Evolutionary conservation across 192 early-diverging fungal species (phyloP).

Genomic region (Gryganskiella cystojenkinii): DNA sequence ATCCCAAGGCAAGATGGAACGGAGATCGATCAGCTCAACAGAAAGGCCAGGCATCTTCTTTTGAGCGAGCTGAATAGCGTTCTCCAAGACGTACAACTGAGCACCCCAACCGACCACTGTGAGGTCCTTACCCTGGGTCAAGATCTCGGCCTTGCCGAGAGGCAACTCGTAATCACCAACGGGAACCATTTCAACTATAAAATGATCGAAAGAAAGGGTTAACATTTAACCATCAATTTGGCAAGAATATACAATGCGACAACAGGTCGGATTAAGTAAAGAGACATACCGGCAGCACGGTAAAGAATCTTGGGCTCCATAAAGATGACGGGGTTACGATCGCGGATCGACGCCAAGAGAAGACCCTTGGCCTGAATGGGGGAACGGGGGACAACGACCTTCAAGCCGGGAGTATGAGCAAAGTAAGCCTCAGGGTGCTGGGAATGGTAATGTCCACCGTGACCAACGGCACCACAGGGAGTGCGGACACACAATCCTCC

Average conservation of each 20-base stretch:
- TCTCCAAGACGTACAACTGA: slow-evolving; percentile 94
- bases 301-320: slow-evolving; percentile 98
- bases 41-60: slow-evolving; percentile 85
- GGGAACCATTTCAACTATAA: slow-evolving; percentile 90
- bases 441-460: slow-evolving; percentile 97
- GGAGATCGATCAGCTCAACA: slow-evolving; percentile 93
- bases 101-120: slow-evolving; percentile 94
- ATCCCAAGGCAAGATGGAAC: slow-evolving; percentile 93
- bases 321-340: slow-evolving; percentile 94
- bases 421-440: slow-evolving; percentile 96
- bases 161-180: slow-evolving; percentile 92
- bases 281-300: slow-evolving; percentile 77
- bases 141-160: slow-evolving; percentile 90
- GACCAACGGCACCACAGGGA: slow-evolving; percentile 94
- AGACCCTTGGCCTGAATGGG: slow-evolving; percentile 97
- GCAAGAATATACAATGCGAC: too few species aligned
- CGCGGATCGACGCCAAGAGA: slow-evolving; percentile 88
- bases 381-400: slow-evolving; percentile 90
- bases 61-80: slow-evolving; percentile 88
- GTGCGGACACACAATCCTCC: slow-evolving; percentile 92
- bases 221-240: slow-evolving; percentile 4
- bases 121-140: slow-evolving; percentile 86
- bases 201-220: neutral
- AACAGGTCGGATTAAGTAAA: neutral
- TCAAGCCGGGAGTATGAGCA: slow-evolving; percentile 94